phyloP scores from a whole-genome alignment of 2,329 filamentous ascomycete species.

The Fusarium nurragi region DNA sequence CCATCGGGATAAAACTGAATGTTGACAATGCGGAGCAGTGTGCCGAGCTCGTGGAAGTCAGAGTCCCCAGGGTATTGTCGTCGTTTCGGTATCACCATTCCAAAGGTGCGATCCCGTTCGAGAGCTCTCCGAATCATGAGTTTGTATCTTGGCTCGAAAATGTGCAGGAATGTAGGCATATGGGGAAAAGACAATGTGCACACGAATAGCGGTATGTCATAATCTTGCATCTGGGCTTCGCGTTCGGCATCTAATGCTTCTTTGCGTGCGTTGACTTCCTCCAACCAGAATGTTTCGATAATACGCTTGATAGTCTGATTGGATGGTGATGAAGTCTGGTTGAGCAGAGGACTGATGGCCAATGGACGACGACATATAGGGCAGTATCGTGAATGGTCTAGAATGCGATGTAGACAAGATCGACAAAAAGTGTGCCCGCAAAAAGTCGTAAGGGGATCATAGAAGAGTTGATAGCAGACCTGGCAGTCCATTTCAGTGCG shows the following conservation, averaged over 20 bases:
- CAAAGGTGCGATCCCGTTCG: slow-evolving; percentile 79
- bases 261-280: slow-evolving; percentile 67
- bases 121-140: slow-evolving; percentile 86
- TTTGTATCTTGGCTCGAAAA: slow-evolving; percentile 93
- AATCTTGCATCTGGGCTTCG: slow-evolving; percentile 62
- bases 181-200: slow-evolving; percentile 83
- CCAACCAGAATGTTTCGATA: slow-evolving; percentile 74
- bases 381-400: slow-evolving; percentile 82
- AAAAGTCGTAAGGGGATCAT: slow-evolving; percentile 83
- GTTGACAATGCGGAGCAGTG: slow-evolving; percentile 78
- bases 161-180: slow-evolving; percentile 86
- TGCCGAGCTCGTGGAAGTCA: slow-evolving; percentile 78
- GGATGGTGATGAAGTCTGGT: slow-evolving; percentile 54
- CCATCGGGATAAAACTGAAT: slow-evolving; percentile 80
- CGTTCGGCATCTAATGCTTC: slow-evolving; percentile 67
- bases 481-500: slow-evolving; percentile 85
- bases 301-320: slow-evolving; percentile 73
- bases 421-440: slow-evolving; percentile 94
- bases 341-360: slow-evolving; percentile 57
- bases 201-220: slow-evolving; percentile 78
- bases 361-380: slow-evolving; percentile 80
- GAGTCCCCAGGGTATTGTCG: slow-evolving; percentile 47
- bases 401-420: slow-evolving; percentile 76
- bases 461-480: slow-evolving; percentile 83
- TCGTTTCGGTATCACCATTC: slow-evolving; percentile 81